Evolutionary conservation across 306 rosid species (phyloP), one percentile per base, ranked within the genome.

Genomic region (Benincasa hispida): DNA sequence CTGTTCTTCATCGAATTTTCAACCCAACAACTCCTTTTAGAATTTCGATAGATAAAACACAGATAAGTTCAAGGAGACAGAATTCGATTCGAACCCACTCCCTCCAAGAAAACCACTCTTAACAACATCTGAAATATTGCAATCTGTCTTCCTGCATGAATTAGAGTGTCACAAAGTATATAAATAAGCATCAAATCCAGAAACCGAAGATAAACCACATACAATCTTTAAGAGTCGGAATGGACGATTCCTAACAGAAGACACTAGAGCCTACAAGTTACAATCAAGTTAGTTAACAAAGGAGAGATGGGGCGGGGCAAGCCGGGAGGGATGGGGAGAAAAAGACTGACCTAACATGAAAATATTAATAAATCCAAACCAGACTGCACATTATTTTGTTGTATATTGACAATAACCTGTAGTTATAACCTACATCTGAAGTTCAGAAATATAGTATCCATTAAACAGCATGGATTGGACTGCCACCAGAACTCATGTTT

Each of bases 401-500:
- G 72, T 76, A 80, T 76, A 85, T 77, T 61, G 80, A 81, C 80
- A 77, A 22, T 41, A 72, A 78, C 81, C 79, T 76, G 76, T 78
- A 50, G 68, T 37, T 83, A 78, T 76, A 73, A 58, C 82, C 83
- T 76, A 79, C 53, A 74, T 84, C 41, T 80, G 82, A 83, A 74
- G 67, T 82, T 79, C 59, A 45, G 80, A 66, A 70, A 76, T 75
- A 53, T 32, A 28, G 27, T 25, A 37, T 63, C 72, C 27, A 73
- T 87, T 82, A 90, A 78, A 89, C 89, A 15, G 98, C 98, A 78
- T 91, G 98, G 86, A 93, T 93, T 24, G 87, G 91, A 74, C 87
- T 91, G 84, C 88, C 86, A 58, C 88, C 80, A 34, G 90, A 82
- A 83, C 80, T 89, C 77, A 89, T 79, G 66, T 77, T 79, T 17